Conservation (phyloP, 106 monocot species). For the Dioscorea zingiberensis region DNA sequence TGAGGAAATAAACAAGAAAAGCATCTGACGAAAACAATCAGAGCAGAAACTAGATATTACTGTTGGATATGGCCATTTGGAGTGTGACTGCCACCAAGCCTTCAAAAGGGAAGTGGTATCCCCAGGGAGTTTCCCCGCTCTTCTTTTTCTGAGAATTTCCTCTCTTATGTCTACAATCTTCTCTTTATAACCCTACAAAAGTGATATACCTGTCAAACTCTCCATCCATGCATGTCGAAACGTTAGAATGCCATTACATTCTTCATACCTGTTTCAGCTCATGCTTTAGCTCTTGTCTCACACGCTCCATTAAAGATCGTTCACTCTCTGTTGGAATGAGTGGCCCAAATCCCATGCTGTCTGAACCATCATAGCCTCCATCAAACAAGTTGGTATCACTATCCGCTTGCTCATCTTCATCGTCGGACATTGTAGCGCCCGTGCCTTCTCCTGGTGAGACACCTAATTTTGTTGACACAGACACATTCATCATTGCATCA, state of each 20-base stretch:
- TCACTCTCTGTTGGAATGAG: constrained; percentile 93
- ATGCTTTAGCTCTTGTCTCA: constrained; percentile 90
- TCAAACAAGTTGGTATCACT: constrained; percentile 83
- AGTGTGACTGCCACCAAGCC: constrained; percentile 98
- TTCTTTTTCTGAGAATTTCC: constrained; percentile 83
- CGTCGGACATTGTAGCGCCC: constrained; percentile 96
- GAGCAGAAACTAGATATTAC: constrained; percentile 24
- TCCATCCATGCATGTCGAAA: constrained; percentile 1
- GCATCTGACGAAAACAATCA: no score
- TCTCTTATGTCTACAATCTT: constrained; percentile 95
- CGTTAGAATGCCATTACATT: neutral
- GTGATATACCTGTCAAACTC: no score
- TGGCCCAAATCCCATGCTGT: constrained; percentile 86
- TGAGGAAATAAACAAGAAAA: no score
- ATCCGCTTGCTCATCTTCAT: constrained; percentile 84
- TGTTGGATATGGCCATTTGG: constrained; percentile 98
- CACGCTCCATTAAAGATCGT: constrained; percentile 87
- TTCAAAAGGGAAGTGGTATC: constrained; percentile 84
- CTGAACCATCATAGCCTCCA: constrained; percentile 57
- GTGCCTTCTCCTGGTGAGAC: constrained; percentile 87
- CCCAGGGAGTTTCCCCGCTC: constrained; percentile 91
- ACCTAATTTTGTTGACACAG: constrained; percentile 29
- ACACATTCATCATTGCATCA: neutral
- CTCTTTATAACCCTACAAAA: constrained; percentile 79
- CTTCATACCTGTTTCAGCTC: constrained; percentile 73